phyloP scores from a whole-genome alignment of 768 basidiomycete species.

The Dioszegia hungarica region DNA sequence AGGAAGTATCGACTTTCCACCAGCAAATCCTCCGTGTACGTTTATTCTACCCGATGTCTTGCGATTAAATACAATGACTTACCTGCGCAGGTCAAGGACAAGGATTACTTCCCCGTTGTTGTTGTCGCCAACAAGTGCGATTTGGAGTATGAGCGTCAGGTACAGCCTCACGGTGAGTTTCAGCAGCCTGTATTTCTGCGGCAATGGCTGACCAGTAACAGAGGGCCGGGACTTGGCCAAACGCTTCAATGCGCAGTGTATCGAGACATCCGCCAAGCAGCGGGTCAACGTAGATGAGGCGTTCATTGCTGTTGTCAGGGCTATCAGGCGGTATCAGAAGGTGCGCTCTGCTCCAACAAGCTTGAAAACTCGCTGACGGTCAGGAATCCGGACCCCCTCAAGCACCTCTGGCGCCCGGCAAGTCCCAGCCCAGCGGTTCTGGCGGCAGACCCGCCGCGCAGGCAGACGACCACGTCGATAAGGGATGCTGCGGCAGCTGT shows the following conservation, averaged over 20 bases:
- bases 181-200: neutral
- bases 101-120: conserved; percentile 89
- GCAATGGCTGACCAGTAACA: conserved; percentile 43
- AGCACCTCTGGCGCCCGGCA: conserved; percentile 16
- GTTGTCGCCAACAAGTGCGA: conserved; percentile 98
- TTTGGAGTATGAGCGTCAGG: conserved; percentile 90
- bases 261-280: conserved; percentile 94
- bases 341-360: conserved; percentile 49
- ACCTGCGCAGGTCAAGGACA: conserved; percentile 75
- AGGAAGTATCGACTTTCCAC: conserved; percentile 93
- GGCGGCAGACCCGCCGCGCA: conserved; percentile 32
- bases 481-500: conserved; percentile 50
- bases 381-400: conserved; percentile 46
- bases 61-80: neutral
- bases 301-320: conserved; percentile 85
- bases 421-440: conserved; percentile 27
- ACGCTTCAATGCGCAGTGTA: conserved; percentile 88
- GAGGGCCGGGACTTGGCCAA: conserved; percentile 97
- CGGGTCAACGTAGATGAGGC: conserved; percentile 96
- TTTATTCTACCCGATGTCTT: neutral
- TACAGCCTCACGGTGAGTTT: conserved; percentile 80
- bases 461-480: conserved; percentile 39
- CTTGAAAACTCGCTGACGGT: neutral
- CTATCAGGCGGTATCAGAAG: conserved; percentile 91
- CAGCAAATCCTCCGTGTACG: conserved; percentile 70